These are phyloP conservation scores for Exophiala phaeomuriformis DNA, from an alignment of 2,329 filamentous ascomycete species.

Conservation along the genomic window DNA sequence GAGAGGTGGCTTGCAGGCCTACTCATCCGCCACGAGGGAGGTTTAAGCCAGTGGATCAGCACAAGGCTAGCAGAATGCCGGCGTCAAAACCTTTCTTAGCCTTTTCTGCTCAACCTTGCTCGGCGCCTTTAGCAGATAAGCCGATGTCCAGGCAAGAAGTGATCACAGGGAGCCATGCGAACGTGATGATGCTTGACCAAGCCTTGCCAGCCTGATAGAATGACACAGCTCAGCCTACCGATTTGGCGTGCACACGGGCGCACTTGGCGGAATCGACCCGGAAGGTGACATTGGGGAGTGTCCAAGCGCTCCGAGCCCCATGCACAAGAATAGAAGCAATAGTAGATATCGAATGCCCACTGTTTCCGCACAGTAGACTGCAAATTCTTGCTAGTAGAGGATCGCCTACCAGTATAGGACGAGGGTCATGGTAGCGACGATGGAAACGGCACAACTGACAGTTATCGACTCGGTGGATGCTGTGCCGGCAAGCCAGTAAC, in stretches of 20 bases:
- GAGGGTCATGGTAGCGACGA: too few species aligned
- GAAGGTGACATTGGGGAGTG: neutral
- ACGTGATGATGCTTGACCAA: neutral
- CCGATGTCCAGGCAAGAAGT: too few species aligned
- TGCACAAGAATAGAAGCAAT: constrained; percentile 1
- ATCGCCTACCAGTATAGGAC: neutral
- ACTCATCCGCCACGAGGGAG: neutral
- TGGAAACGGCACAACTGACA: too few species aligned
- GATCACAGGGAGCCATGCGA: too few species aligned
- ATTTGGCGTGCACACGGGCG: neutral
- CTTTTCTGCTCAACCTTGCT: neutral
- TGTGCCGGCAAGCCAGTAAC: too few species aligned
- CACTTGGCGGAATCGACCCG: neutral
- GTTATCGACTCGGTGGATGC: too few species aligned
- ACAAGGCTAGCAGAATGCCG: neutral
- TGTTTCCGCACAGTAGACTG: neutral
- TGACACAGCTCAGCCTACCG: neutral
- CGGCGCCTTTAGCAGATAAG: neutral
- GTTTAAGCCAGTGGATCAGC: neutral
- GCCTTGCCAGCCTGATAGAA: neutral
- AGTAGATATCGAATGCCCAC: neutral
- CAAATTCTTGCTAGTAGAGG: neutral
- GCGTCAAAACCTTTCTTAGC: neutral
- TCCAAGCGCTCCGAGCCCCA: neutral
- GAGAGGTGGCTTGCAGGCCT: neutral